Evolutionary conservation across 2,329 filamentous ascomycete genomes (phyloP).

Genomic region (Penicillium sclerotigenum): DNA sequence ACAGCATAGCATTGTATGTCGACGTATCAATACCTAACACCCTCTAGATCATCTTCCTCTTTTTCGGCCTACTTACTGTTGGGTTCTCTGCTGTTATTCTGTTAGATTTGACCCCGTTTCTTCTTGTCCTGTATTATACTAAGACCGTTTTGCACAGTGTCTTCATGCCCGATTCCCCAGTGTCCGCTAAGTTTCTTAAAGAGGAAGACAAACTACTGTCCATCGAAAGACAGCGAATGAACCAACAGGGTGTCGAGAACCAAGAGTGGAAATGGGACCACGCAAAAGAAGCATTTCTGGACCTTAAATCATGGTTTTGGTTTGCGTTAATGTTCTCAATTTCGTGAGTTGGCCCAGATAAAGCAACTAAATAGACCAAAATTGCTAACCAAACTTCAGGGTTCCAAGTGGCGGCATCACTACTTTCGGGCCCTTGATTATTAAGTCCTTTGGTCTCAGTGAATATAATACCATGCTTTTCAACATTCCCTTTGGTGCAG

Average conservation of each 20-base stretch:
- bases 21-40: neutral
- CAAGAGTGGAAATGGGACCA: constrained; percentile 53
- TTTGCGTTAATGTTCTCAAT: constrained; percentile 54
- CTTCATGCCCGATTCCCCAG: constrained; percentile 63
- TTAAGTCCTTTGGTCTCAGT: constrained; percentile 57
- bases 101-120: constrained; percentile 14
- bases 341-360: constrained; percentile 38
- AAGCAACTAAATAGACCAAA: neutral
- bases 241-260: constrained; percentile 46
- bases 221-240: constrained; percentile 54
- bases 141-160: constrained; percentile 17
- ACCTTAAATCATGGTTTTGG: constrained; percentile 62
- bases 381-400: constrained; percentile 22
- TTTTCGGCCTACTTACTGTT: constrained; percentile 50
- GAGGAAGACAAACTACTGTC: constrained; percentile 58
- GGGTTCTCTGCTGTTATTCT: constrained; percentile 52
- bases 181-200: constrained; percentile 56
- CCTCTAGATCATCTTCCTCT: constrained; percentile 33
- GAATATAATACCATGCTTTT: constrained; percentile 57
- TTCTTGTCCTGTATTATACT: neutral
- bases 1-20: no score
- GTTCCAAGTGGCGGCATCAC: constrained; percentile 58
- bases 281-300: constrained; percentile 53
- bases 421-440: constrained; percentile 58
- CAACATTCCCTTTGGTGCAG: constrained; percentile 60